Evolutionary conservation across 164 flowering plant species (phyloP).

Genomic region (Berberis thunbergii): DNA sequence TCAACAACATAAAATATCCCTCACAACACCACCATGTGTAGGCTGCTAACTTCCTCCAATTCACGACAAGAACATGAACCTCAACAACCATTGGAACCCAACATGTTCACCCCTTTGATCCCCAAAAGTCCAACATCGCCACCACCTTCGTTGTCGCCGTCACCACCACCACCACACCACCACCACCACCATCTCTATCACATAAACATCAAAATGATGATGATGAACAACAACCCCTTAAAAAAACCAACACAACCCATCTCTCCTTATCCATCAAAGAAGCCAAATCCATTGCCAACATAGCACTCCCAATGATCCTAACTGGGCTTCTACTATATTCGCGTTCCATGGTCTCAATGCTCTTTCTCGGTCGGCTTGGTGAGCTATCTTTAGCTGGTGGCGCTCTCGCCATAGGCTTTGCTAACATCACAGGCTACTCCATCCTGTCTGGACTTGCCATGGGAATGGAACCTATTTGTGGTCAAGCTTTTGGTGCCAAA

Average conservation of each 20-base stretch:
- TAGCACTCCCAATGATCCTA: slow-evolving; percentile 54
- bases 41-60: no score
- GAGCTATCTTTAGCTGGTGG: slow-evolving; percentile 65
- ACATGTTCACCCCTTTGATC: slow-evolving; percentile 27
- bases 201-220: no score
- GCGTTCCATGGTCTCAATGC: slow-evolving; percentile 74
- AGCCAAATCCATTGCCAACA: slow-evolving; percentile 33
- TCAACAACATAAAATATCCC: no score
- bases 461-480: slow-evolving; percentile 91
- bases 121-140: slow-evolving; percentile 17
- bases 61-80: no score
- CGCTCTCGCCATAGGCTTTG: slow-evolving; percentile 65
- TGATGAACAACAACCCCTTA: neutral
- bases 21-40: no score
- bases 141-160: slow-evolving; percentile 9
- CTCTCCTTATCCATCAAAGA: slow-evolving; percentile 31
- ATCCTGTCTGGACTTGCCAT: slow-evolving; percentile 65
- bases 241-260: slow-evolving; percentile 19
- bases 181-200: neutral
- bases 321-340: slow-evolving; percentile 58
- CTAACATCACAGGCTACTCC: slow-evolving; percentile 84
- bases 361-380: slow-evolving; percentile 70
- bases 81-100: slow-evolving; percentile 5
- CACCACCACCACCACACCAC: neutral
- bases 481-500: slow-evolving; percentile 74